These are phyloP conservation scores for Mycena indigotica DNA, from an alignment of 768 basidiomycete genomes.

Conservation along the genomic window DNA sequence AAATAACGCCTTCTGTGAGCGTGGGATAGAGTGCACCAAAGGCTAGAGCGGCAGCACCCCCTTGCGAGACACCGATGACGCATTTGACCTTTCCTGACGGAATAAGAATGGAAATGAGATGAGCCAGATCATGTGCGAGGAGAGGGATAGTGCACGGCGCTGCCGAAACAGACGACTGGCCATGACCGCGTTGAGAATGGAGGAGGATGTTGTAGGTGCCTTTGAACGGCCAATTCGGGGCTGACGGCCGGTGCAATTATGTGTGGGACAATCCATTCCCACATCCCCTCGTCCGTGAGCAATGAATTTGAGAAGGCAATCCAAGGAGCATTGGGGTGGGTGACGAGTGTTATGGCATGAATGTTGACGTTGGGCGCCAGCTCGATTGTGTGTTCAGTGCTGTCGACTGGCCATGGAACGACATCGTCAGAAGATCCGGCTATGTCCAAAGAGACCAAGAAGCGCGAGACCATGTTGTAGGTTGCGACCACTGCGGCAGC, in stretches of 20 bases:
- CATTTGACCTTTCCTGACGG: conserved; percentile 41
- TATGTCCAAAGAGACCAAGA: conserved; percentile 62
- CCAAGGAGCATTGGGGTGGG: conserved; percentile 48
- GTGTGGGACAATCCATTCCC: conserved; percentile 46
- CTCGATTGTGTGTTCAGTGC: conserved; percentile 46
- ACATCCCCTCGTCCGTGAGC: conserved; percentile 50
- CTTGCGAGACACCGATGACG: conserved; percentile 57
- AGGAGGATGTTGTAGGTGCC: conserved; percentile 48
- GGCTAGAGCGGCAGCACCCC: conserved; percentile 54
- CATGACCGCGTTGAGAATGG: conserved; percentile 58
- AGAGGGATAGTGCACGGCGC: conserved; percentile 41
- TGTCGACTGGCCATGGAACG: conserved; percentile 54
- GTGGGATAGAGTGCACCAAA: conserved; percentile 42
- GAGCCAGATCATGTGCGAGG: conserved; percentile 47
- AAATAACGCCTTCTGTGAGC: conserved; percentile 44
- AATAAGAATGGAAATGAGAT: conserved; percentile 36
- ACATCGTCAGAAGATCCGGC: conserved; percentile 49
- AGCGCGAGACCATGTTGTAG: conserved; percentile 78
- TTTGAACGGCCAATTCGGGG: conserved; percentile 20
- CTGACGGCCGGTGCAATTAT: conserved; percentile 34
- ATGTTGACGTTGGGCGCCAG: conserved; percentile 41
- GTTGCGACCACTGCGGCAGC: conserved; percentile 52
- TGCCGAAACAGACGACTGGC: conserved; percentile 41
- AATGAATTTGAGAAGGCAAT: conserved; percentile 54
- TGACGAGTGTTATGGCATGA: conserved; percentile 44